Evolutionary conservation across 257 asterid species (phyloP), one percentile per base, ranked within the genome.

Genomic region (Capsicum baccatum): DNA sequence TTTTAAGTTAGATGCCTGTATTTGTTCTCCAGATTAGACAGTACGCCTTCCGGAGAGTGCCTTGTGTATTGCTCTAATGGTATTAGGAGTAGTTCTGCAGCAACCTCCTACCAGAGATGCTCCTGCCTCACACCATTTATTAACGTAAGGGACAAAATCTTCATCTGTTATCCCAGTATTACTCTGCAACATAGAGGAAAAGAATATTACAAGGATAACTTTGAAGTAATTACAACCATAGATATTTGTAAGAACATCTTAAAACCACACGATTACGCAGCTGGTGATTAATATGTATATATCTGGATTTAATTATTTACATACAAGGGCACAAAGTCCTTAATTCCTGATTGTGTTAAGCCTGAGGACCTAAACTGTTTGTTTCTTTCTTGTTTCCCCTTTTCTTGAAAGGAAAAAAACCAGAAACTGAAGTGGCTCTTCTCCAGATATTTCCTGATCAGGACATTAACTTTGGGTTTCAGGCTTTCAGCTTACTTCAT

Each of bases 91-190:
- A 48, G 98, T 95, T 85, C 98, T 87, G 86, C 98, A 95, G 88
- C 98, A 95, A 80, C 98, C 98, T 81, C 98, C 98, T 0, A 95
- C 93, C 6, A 95, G 98, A 55, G 97, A 89, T 11, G 98, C 98
- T 76, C 98, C 98, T 21, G 80, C 96, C 88, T 92, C 96, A 59
- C 97, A 91, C 98, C 98, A 95, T 64, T 88, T 92, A 89, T 89
- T 88, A 67, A 92, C 91, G 21, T 92, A 92, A 1, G 98, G 94
- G 55, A 94, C 96, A 63, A 95, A 95, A 84, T 88, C 98, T 84
- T 87, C 88, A 87, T 92, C 97, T 0, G 94, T 87, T 83, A 94
- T 92, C 81, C 98, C 98, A 0, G 96, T 94, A 59, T 93, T 88
- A 88, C 92, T 90, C 98, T 94, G 97, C 92, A 88, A 80, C 44